phyloP scores from a whole-genome alignment of 2,329 filamentous ascomycete genomes.

The Trichophyton equinum region DNA sequence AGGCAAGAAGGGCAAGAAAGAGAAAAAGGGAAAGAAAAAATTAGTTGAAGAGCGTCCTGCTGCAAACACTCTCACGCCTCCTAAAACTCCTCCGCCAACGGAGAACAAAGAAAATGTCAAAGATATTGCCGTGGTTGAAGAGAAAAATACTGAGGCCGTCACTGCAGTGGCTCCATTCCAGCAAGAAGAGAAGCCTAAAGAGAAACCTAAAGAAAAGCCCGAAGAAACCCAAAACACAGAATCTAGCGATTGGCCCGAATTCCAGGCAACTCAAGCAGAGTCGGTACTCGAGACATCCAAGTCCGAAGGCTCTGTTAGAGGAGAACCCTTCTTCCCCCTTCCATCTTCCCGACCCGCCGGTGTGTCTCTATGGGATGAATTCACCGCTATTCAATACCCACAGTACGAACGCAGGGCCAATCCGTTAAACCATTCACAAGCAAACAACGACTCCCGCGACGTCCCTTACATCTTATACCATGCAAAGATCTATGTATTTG shows the following conservation, averaged over 20 bases:
- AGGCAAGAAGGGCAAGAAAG: slow-evolving; percentile 19
- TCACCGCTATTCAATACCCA: slow-evolving; percentile 25
- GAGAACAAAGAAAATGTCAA: slow-evolving; percentile 10
- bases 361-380: slow-evolving; percentile 30
- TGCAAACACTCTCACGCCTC: slow-evolving; percentile 25
- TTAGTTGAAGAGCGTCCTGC: slow-evolving; percentile 16
- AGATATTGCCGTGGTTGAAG: background rate
- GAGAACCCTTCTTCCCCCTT: slow-evolving; percentile 20
- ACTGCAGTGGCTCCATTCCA: slow-evolving; percentile 10
- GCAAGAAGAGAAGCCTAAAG: slow-evolving; percentile 4
- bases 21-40: slow-evolving; percentile 18
- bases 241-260: slow-evolving; percentile 9
- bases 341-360: slow-evolving; percentile 20
- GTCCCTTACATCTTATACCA: slow-evolving; percentile 31
- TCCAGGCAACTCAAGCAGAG: slow-evolving; percentile 8
- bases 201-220: background rate
- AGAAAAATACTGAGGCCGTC: background rate
- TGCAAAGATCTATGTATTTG: slow-evolving; percentile 34
- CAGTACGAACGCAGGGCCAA: slow-evolving; percentile 15
- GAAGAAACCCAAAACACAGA: slow-evolving; percentile 1
- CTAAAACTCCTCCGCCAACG: slow-evolving; percentile 26
- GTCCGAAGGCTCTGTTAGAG: slow-evolving; percentile 5
- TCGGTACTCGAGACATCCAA: background rate
- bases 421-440: slow-evolving; percentile 7
- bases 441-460: slow-evolving; percentile 6